Evolutionary conservation across 768 basidiomycete species (phyloP), one percentile per base, ranked within the genome.

Genomic region (Suillus decipiens): DNA sequence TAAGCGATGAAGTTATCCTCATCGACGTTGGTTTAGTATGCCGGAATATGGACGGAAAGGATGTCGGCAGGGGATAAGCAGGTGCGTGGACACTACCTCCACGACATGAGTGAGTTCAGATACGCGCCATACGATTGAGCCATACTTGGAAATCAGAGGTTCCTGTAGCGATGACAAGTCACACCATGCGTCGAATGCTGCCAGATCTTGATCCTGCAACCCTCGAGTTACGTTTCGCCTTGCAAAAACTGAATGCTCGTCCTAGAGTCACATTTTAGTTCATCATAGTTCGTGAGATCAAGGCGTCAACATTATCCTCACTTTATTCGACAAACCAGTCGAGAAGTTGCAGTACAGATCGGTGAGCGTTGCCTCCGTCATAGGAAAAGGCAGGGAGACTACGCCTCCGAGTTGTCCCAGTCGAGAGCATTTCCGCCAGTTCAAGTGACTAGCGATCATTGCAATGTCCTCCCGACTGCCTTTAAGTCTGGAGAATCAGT

Each of bases 151-250:
- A 43, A 79, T 64, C 60, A 78, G 67, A 19, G 75, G 67, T 60
- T 73, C 70, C 43, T 70, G 69, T 41, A 78, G 59, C 56, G 68
- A 66, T 63, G 73, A 64, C n/a, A 70, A 63, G 33, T 67, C 67
- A 39, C 68, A 70, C 82, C 81, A 81, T 15, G 71, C 72, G 24
- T 81, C 71, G 66, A 83, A 86, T 2, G 70, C 67, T 17, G 64
- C 64, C 22, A 78, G 67, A 19, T 76, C 74, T 6, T 71, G 62
- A 31, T 74, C 66, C 9, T 82, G 77, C 67, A 90, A 80, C 2
- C 89, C 90, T 66, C 90, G 81, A 3, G 84, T 82, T 53, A 90
- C 83, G 61, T 87, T 83, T 41, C 81, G 67, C 42, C 82, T 78
- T 47, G 82, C 72, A 67, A 79, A 85, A 17, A 64, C 70, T 8